Evolutionary conservation across 148 eudicot species (phyloP).

Genomic region (Cornus suecica): DNA sequence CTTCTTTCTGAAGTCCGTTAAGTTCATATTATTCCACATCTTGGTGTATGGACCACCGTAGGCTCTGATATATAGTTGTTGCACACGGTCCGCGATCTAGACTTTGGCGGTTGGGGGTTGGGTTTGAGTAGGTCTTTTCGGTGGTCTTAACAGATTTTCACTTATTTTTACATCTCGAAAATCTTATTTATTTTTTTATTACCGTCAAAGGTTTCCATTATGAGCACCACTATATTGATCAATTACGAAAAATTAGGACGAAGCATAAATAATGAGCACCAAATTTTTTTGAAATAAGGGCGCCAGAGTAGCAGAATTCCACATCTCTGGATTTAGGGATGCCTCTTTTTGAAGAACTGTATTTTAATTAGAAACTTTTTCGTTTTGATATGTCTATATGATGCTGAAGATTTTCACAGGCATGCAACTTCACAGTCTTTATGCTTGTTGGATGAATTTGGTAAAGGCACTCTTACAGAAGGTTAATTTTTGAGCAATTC

Average conservation of each 20-base stretch:
- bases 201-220: no score
- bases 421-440: slow-evolving; percentile 83
- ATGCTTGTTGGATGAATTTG: slow-evolving; percentile 93
- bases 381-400: neutral
- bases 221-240: no score
- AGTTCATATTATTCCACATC: neutral
- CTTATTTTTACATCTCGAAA: no score
- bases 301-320: neutral
- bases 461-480: slow-evolving; percentile 97
- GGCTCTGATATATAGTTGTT: no score
- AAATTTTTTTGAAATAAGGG: neutral
- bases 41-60: no score
- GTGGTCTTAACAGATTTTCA: no score
- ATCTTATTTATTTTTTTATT: no score
- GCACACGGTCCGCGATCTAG: no score
- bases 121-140: no score
- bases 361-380: neutral
- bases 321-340: neutral
- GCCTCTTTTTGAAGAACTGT: neutral
- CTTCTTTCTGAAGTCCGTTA: neutral
- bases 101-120: no score
- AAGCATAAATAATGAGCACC: no score
- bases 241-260: no score
- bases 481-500: slow-evolving; percentile 36
- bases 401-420: slow-evolving; percentile 33